Conservation (phyloP, 2,329 filamentous ascomycete species). For the Juglanconis oblonga region DNA sequence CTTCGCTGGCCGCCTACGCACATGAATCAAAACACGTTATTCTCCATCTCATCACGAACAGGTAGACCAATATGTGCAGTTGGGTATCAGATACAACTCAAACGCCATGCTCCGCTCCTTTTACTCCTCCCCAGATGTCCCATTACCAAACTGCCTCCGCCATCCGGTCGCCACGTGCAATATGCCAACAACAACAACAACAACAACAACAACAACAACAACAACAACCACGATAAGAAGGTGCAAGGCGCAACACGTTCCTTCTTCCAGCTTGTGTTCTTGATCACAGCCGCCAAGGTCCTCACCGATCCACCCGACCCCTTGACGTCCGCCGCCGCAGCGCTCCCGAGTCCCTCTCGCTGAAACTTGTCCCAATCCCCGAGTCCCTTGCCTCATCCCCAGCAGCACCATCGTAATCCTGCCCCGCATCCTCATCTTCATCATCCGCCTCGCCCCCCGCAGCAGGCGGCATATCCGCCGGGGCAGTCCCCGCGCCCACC, state of each 20-base stretch:
- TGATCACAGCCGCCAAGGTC: not conserved
- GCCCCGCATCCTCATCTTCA: constrained; percentile 23
- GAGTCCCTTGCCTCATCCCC: constrained; percentile 37
- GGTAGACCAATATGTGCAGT: not conserved
- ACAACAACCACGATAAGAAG: not conserved
- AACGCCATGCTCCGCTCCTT: not conserved
- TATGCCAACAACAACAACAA: not conserved
- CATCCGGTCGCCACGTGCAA: not conserved
- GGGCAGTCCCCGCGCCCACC: not conserved
- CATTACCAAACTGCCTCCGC: not conserved
- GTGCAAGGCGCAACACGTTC: no score
- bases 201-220: not conserved
- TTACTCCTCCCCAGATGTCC: not conserved
- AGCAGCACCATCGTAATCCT: constrained; percentile 24
- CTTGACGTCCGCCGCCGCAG: constrained; percentile 12
- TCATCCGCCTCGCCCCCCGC: constrained; percentile 34
- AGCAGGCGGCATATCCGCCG: constrained; percentile 16
- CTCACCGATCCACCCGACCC: not conserved
- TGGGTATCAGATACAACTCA: constrained; percentile 1
- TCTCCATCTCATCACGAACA: not conserved
- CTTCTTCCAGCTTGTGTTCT: not conserved
- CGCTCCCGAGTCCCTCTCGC: constrained; percentile 19
- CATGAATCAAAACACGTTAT: not conserved
- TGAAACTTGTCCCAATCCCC: constrained; percentile 54
- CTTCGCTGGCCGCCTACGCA: no score